Evolutionary conservation across 176 grass and related monocot species (phyloP), one percentile per base, ranked within the genome.

Genomic region (Thalia dealbata): DNA sequence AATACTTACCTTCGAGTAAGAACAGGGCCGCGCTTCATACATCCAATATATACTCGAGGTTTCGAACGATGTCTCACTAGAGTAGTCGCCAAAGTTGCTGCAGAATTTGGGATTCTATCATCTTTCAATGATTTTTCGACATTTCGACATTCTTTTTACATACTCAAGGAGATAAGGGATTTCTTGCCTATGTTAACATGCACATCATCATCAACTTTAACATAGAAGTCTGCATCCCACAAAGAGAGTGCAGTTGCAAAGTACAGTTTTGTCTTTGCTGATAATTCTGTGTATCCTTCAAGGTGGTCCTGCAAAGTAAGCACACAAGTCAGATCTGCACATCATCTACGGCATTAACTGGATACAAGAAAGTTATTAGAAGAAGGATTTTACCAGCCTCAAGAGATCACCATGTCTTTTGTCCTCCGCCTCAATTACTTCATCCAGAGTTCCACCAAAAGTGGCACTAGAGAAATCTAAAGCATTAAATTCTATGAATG

Each of bases 21-120:
- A 18, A 70, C 67, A 21, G 67, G 67, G 19, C 67, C 67, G 23
- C 18, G 48, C n/a, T 70, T 48, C 67, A 70, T 70, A 12, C 67
- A 70, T 3, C 67, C 67, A 24, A 70, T 50, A 19, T 70, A 70
- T 14, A 32, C 28, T 46, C 67, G 15, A 2, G 35, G 38, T 18
- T 70, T 70, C 44, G 14, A 6, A 5, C 67, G 21, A 14, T 70
- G 38, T 18, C 44, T 1, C 1, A 19, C 38, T 5, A 70, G 16
- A 48, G 67, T 70, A 22, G 67, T 14, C 12, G 10, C 38, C 10
- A 70, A 42, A 14, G 14, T 32, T 22, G 18, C 67, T 70, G 38
- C 13, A 64, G 9, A 14, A 30, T 15, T 6, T 30, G 14, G 11
- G 11, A 30, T 30, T 3, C 3, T 9, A 24, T 0, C 21, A 24